These are phyloP conservation scores for Pythium dissimile DNA, from an alignment of 352 stramenopile species.

Conservation along the genomic window DNA sequence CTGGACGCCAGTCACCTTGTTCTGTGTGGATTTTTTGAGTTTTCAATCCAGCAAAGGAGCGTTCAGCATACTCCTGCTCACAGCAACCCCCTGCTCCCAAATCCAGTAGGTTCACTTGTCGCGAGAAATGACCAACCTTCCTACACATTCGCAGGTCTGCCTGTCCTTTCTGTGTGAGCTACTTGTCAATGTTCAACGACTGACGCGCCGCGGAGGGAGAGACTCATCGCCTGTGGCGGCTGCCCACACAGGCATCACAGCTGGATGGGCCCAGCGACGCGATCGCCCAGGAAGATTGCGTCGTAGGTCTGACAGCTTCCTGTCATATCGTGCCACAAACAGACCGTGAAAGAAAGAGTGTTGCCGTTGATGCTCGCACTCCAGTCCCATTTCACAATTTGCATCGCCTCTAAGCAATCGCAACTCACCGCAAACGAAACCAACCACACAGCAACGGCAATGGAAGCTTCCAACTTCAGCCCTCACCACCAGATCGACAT, in stretches of 20 bases:
- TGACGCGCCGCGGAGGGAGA: background rate
- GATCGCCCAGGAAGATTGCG: background rate
- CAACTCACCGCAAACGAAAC: background rate
- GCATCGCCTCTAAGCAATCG: background rate
- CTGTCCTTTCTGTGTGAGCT: background rate
- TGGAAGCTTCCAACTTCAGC: slow-evolving; percentile 5
- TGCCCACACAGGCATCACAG: slow-evolving; percentile 10
- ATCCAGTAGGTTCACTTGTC: background rate
- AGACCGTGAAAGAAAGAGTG: background rate
- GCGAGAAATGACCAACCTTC: slow-evolving; percentile 9
- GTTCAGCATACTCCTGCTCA: slow-evolving; percentile 10
- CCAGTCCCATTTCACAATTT: slow-evolving; percentile 14
- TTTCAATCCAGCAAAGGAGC: background rate
- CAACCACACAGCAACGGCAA: slow-evolving; percentile 1
- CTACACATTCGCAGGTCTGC: background rate
- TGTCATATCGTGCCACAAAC: no score
- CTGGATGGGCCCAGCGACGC: background rate
- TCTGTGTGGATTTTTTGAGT: background rate
- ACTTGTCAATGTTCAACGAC: slow-evolving; percentile 11
- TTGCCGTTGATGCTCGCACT: background rate
- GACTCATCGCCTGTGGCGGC: slow-evolving; percentile 12
- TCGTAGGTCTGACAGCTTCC: background rate
- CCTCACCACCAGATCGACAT: background rate
- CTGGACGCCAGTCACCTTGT: background rate
- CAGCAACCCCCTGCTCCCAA: background rate